Base-by-base conservation (phyloP, 495 filamentous ascomycete species). In the Thozetella sp. region DNA sequence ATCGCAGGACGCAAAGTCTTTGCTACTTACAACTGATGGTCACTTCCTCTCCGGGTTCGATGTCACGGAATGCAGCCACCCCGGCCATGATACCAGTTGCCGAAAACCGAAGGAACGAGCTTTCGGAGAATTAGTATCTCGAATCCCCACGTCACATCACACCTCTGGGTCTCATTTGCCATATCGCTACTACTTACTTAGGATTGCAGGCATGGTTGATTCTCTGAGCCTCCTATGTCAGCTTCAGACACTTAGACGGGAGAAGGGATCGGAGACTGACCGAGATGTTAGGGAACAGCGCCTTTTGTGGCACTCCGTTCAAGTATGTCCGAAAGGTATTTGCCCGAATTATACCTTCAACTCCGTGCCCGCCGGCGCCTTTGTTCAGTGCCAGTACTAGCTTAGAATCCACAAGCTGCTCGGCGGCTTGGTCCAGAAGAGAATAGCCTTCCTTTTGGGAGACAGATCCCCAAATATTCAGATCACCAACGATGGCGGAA, bases 171-270 rank as follows among this genome's bases (percentile, higher is more conserved):
- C n/a, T n/a, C n/a, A n/a, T n/a, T n/a, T n/a, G n/a, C n/a, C n/a
- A n/a, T n/a, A n/a, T 25, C 9, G 9, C 2, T n/a, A 25, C 4
- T 9, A 62, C 72, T 69, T 63, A 77, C 74, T 73, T 75, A 46
- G 76, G 74, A 12, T 64, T 72, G 43, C 73, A 76, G 1, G 72
- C 76, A 53, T 79, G 74, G 54, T 77, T 79, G 26, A 77, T 67
- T 55, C 74, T 68, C 74, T 75, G 12, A 17, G 30, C 17, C 20
- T 48, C 12, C 3, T 48, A 48, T 2, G 3, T 61, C 30, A 60
- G 55, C 53, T n/a, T 30, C 22, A 22, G 4, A 1, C 3, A n/a
- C 13, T 25, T 26, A 12, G 51, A 6, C 25, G 54, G 2, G 17
- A 23, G 15, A 30, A 10, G 22, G 19, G 3, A 51, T 4, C 4